Conservation (phyloP, 2,329 filamentous ascomycete genomes). For the Aureobasidium namibiae region DNA sequence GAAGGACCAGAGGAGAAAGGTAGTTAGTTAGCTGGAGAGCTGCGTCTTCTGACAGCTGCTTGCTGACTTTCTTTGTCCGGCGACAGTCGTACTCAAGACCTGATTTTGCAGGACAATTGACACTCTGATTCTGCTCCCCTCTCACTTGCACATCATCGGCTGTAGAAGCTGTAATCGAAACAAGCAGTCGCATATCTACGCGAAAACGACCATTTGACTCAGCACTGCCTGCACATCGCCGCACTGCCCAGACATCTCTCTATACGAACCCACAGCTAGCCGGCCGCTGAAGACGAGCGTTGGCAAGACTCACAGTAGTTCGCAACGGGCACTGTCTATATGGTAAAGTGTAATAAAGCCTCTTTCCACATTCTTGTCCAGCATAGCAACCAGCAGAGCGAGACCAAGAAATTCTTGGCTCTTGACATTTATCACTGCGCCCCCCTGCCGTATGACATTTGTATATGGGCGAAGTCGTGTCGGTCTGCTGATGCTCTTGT, state of each 20-base stretch:
- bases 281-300: conserved; percentile 2
- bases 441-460: conserved; percentile 4
- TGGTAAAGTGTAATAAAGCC: conserved; percentile 13
- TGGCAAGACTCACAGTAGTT: not conserved
- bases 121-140: not conserved
- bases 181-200: not conserved
- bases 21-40: conserved; percentile 2
- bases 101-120: not conserved
- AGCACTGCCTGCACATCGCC: conserved; percentile 1
- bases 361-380: conserved; percentile 1
- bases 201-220: conserved; percentile 5
- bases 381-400: conserved; percentile 3
- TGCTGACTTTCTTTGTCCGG: not conserved
- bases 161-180: not conserved
- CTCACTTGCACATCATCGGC: not conserved
- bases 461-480: conserved; percentile 1
- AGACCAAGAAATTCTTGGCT: conserved; percentile 4
- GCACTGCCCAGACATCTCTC: not conserved
- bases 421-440: conserved; percentile 8
- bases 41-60: not conserved
- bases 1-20: not conserved
- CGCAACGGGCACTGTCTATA: conserved; percentile 1
- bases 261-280: not conserved
- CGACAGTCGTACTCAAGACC: not conserved
- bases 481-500: conserved; percentile 6